phyloP scores from a whole-genome alignment of 768 basidiomycete genomes.

The Termitomyces sp. region DNA sequence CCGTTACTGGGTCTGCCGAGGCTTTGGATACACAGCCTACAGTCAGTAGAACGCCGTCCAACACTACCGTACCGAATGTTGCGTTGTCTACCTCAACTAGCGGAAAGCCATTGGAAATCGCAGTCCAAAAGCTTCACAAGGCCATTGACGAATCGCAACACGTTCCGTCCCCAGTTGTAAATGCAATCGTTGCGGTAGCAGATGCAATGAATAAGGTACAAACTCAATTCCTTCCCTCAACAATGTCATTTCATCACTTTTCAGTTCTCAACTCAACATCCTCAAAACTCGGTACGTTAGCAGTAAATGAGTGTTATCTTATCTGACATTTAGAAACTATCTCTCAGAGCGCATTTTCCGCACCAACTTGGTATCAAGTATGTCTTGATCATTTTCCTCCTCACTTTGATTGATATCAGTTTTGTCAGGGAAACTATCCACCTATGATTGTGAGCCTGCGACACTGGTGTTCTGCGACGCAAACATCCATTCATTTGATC shows the following conservation, averaged over 20 bases:
- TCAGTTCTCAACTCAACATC: neutral
- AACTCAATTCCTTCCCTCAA: too few species aligned
- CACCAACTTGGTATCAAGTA: neutral
- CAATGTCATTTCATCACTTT: neutral
- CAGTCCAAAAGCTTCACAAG: neutral
- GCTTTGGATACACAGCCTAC: neutral
- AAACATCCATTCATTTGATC: neutral
- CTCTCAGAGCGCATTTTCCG: neutral
- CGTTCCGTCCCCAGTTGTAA: neutral
- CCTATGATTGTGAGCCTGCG: neutral
- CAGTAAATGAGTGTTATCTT: too few species aligned
- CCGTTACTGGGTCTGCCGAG: neutral
- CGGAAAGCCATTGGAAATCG: neutral
- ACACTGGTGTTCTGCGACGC: neutral
- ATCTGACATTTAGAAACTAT: neutral
- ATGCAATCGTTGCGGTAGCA: neutral
- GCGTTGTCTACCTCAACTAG: neutral
- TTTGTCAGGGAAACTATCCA: neutral
- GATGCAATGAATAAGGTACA: constrained; percentile 2
- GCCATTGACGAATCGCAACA: neutral
- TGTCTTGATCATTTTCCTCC: neutral
- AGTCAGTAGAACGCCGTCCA: neutral
- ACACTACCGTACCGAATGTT: neutral
- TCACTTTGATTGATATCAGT: neutral
- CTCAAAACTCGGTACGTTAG: neutral